phyloP scores from a whole-genome alignment of 2,329 filamentous ascomycete species.

The Fusarium succisae region DNA sequence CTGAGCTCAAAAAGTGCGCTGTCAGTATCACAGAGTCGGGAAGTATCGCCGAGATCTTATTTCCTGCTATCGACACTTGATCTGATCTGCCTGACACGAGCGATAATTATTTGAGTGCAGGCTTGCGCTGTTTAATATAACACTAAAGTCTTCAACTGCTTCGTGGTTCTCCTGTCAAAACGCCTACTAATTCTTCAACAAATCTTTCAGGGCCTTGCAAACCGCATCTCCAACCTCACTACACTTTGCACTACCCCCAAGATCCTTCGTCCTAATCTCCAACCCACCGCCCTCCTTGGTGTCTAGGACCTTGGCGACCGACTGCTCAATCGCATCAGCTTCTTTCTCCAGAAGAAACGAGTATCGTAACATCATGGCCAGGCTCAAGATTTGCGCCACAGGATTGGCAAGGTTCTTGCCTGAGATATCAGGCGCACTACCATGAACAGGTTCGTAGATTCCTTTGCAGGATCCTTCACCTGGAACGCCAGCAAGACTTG shows the following conservation, averaged over 20 bases:
- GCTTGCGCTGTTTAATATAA: not conserved
- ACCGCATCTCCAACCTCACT: conserved; percentile 73
- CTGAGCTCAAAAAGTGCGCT: not conserved
- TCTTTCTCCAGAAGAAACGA: conserved; percentile 70
- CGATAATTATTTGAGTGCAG: not conserved
- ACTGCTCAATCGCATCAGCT: conserved; percentile 70
- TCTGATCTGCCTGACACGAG: not conserved
- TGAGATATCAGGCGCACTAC: conserved; percentile 77
- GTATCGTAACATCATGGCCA: conserved; percentile 81
- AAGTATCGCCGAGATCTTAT: not conserved
- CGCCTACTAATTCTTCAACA: not conserved
- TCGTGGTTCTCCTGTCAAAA: fast-evolving
- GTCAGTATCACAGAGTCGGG: fast-evolving
- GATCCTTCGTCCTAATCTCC: conserved; percentile 70
- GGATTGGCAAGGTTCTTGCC: conserved; percentile 79
- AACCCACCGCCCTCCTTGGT: conserved; percentile 50
- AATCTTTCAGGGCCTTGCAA: conserved; percentile 1
- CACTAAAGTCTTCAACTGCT: not conserved
- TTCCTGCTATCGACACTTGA: not conserved
- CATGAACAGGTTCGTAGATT: conserved; percentile 82
- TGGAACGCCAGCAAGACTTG: conserved; percentile 55
- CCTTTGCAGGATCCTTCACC: conserved; percentile 63
- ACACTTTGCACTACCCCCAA: conserved; percentile 70
- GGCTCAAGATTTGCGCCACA: conserved; percentile 74
- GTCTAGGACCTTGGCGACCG: conserved; percentile 71